phyloP scores from a whole-genome alignment of 2,329 filamentous ascomycete genomes.

The Paecilomyces dactylethromorphus region DNA sequence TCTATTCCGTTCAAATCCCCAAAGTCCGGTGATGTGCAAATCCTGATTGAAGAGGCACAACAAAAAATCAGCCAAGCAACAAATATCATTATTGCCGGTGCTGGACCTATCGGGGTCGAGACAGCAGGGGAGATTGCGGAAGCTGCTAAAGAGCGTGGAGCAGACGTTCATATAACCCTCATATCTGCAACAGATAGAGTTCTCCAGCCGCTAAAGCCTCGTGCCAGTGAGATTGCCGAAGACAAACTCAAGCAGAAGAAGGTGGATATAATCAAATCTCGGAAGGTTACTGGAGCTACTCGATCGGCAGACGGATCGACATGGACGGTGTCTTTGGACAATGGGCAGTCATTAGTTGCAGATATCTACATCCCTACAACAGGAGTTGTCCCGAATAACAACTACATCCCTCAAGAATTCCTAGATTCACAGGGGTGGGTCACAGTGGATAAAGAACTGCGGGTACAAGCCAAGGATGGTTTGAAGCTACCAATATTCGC shows the following conservation, averaged over 20 bases:
- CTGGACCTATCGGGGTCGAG: slow-evolving; percentile 39
- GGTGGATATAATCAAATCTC: slow-evolving; percentile 37
- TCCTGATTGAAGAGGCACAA: slow-evolving; percentile 19
- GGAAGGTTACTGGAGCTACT: slow-evolving; percentile 25
- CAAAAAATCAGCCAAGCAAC: slow-evolving; percentile 23
- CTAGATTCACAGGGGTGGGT: slow-evolving; percentile 45
- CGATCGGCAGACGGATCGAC: slow-evolving; percentile 23
- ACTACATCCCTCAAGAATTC: slow-evolving; percentile 43
- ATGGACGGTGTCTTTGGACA: slow-evolving; percentile 38
- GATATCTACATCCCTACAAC: slow-evolving; percentile 50
- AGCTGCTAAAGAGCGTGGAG: slow-evolving; percentile 11
- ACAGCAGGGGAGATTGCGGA: slow-evolving; percentile 38
- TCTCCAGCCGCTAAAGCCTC: slow-evolving; percentile 20
- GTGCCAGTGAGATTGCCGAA: slow-evolving; percentile 36
- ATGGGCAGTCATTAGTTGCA: slow-evolving; percentile 41
- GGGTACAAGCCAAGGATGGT: slow-evolving; percentile 9
- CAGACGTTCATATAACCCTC: slow-evolving; percentile 27
- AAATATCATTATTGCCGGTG: slow-evolving; percentile 36
- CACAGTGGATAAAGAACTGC: slow-evolving; percentile 34
- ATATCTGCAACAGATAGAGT: slow-evolving; percentile 23
- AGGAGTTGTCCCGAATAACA: slow-evolving; percentile 47
- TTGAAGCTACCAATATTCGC: slow-evolving; percentile 19
- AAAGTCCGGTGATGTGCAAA: slow-evolving; percentile 24
- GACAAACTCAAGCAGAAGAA: slow-evolving; percentile 41
- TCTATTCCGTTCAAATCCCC: slow-evolving; percentile 29